phyloP scores from a whole-genome alignment of 371 early-diverging fungal species.

The Coemansia sp. region DNA sequence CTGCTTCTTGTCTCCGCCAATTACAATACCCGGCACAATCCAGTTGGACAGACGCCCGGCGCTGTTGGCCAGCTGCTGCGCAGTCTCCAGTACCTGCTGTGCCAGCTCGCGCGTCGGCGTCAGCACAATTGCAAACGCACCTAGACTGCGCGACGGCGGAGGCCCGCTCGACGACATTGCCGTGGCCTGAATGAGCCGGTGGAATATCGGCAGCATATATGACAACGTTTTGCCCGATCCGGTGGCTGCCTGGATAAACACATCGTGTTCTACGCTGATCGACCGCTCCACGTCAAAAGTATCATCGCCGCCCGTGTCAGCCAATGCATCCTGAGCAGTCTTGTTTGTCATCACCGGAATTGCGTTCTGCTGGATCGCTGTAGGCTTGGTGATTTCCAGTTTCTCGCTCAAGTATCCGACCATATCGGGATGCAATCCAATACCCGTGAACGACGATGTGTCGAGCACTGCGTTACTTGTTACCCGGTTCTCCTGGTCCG shows the following conservation, averaged over 20 bases:
- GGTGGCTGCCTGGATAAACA: constrained; percentile 92
- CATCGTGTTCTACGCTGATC: constrained; percentile 75
- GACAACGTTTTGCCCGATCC: constrained; percentile 99
- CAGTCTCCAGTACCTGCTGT: constrained; percentile 83
- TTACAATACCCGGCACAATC: constrained; percentile 89
- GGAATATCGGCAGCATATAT: constrained; percentile 92
- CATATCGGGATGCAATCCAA: constrained; percentile 73
- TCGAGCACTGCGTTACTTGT: constrained; percentile 47
- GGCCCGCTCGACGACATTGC: constrained; percentile 13
- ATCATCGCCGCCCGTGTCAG: constrained; percentile 20
- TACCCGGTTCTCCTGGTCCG: constrained; percentile 24
- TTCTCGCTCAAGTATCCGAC: constrained; percentile 61
- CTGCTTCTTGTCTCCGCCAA: constrained; percentile 90
- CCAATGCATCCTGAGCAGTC: constrained; percentile 7
- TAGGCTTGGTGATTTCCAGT: constrained; percentile 75
- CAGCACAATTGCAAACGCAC: constrained; percentile 57
- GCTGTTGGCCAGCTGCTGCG: constrained; percentile 61
- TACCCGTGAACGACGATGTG: constrained; percentile 63
- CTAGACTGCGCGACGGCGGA: constrained; percentile 50
- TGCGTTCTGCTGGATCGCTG: constrained; percentile 90
- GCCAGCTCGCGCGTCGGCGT: constrained; percentile 98
- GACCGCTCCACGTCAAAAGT: constrained; percentile 53
- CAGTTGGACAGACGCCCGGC: constrained; percentile 67
- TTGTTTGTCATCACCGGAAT: constrained; percentile 87
- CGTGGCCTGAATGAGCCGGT: constrained; percentile 55